Percentiles rank a stretch among this genome's conserved stretches.
These are phyloP conservation scores for Karstenula rhodostoma DNA, from an alignment of 2,329 filamentous ascomycete species.

Conservation along the genomic window DNA sequence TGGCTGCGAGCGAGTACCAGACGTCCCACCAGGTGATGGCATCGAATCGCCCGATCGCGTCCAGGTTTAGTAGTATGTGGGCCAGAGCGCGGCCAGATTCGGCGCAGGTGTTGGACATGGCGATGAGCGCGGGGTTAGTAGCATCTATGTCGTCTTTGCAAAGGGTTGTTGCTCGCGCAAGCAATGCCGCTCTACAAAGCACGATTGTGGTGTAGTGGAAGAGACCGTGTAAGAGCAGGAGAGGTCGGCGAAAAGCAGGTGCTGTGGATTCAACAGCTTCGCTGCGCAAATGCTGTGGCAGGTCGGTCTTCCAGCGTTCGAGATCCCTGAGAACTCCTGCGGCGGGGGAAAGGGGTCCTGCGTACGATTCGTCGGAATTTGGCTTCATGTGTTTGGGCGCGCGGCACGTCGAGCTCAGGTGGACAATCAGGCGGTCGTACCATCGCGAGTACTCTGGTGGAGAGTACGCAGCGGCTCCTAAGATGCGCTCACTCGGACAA, in stretches of 20 bases:
- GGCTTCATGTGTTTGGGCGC: conserved; percentile 45
- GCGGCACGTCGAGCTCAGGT: conserved; percentile 51
- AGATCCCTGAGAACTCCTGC: conserved; percentile 50
- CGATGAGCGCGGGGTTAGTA: conserved; percentile 35
- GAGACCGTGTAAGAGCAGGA: conserved; percentile 51
- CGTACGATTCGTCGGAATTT: conserved; percentile 48
- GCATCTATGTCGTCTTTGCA: conserved; percentile 37
- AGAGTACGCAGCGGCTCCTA: conserved; percentile 40
- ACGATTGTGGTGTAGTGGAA: conserved; percentile 53
- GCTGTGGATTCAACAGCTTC: conserved; percentile 45
- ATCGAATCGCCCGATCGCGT: conserved; percentile 50
- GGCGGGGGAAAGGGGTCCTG: conserved; percentile 50
- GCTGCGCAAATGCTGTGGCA: conserved; percentile 50
- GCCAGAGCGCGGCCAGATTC: conserved; percentile 48
- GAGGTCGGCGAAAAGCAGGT: conserved; percentile 47
- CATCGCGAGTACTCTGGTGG: conserved; percentile 51
- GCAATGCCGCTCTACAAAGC: conserved; percentile 49
- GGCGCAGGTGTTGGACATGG: conserved; percentile 50
- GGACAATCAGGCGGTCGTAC: conserved; percentile 47
- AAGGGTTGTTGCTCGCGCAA: conserved; percentile 47
- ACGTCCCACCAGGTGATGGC: conserved; percentile 53
- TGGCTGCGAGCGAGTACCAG: conserved; percentile 51
- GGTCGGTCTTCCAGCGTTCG: conserved; percentile 47
- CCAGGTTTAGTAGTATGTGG: conserved; percentile 47
- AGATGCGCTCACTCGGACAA: conserved; percentile 48